These are phyloP conservation scores for Simmondsia chinensis DNA, from an alignment of 148 eudicot genomes.

Conservation along the genomic window DNA sequence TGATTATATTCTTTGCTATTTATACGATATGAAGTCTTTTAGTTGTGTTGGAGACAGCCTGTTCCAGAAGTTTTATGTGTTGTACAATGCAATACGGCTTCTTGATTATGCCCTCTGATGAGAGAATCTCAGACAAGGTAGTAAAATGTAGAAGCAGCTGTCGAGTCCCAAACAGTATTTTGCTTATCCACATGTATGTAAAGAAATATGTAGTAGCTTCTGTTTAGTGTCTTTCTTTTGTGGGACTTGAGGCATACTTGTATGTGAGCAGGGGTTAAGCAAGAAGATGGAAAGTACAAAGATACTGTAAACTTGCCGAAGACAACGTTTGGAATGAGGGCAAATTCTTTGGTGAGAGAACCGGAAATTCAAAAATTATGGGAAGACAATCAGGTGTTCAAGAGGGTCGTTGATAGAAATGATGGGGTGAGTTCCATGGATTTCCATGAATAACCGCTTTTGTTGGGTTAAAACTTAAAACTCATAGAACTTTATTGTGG, in stretches of 20 bases:
- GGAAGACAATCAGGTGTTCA: conserved; percentile 88
- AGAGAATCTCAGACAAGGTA: too few species aligned
- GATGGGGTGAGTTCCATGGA: conserved; percentile 48
- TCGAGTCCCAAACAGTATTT: too few species aligned
- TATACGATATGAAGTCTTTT: too few species aligned
- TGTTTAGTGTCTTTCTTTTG: not conserved
- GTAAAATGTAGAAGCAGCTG: too few species aligned
- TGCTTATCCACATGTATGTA: too few species aligned
- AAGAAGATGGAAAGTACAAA: conserved; percentile 88
- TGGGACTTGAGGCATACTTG: conserved; percentile 3
- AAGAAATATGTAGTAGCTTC: too few species aligned
- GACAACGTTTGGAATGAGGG: conserved; percentile 92
- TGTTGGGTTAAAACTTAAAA: not conserved
- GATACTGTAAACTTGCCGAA: conserved; percentile 87
- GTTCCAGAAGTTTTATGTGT: too few species aligned
- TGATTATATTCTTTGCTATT: too few species aligned
- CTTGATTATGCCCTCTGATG: too few species aligned
- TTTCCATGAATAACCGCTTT: not conserved
- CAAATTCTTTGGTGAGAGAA: conserved; percentile 78
- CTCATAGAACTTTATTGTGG: conserved; percentile 12
- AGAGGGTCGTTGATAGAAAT: conserved; percentile 59
- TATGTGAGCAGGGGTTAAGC: conserved; percentile 35
- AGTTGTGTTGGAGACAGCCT: too few species aligned
- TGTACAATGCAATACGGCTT: too few species aligned
- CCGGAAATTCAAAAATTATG: conserved; percentile 97